Base-by-base conservation (phyloP, 2,329 filamentous ascomycete species). In the Plenodomus lindquistii region DNA sequence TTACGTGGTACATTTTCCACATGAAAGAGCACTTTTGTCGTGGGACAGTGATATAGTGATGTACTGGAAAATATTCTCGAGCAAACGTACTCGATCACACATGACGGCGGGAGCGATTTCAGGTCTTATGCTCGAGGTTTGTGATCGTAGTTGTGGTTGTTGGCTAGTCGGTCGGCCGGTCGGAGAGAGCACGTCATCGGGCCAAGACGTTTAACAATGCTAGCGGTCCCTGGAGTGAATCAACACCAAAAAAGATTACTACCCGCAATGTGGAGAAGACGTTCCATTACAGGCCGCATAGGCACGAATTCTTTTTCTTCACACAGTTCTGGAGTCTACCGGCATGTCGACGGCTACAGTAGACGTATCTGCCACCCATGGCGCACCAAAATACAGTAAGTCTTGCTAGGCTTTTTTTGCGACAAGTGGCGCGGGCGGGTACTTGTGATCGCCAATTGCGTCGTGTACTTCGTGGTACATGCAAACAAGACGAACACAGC, bases 111-210 rank as follows among this genome's bases (percentile, higher is more conserved):
- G n/a, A n/a, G n/a, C 22, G 22, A 24, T 24, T 24, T 5, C 11
- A 24, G 11, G 5, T 5, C 22, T 24, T 5, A 24, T 24, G 22
- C 22, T 11, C 22, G 22, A 24, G 22, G 22, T 24, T 24, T 5
- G 22, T 24, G n/a, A 37, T 17, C 35, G 10, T 18, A 38, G 36
- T 17, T n/a, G n/a, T n/a, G n/a, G n/a, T n/a, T n/a, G n/a, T n/a
- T n/a, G n/a, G n/a, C n/a, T n/a, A n/a, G 6, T 11, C 29, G 20
- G 40, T 48, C 31, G 48, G 46, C 41, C 35, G 42, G 42, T 44
- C 27, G 37, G 44, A 20, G 44, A 17, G 49, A 63, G 60, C 62
- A 65, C 65, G 66, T 66, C 65, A 64, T 68, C 42, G 22, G 37
- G 62, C 62, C 59, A 64, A 64, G 63, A 31, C 43, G 42, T 41